Percentiles rank a stretch among this genome's conserved stretches.
Conservation (phyloP, 1,284 basidiomycete genomes). For the Sporisorium scitamineum region DNA sequence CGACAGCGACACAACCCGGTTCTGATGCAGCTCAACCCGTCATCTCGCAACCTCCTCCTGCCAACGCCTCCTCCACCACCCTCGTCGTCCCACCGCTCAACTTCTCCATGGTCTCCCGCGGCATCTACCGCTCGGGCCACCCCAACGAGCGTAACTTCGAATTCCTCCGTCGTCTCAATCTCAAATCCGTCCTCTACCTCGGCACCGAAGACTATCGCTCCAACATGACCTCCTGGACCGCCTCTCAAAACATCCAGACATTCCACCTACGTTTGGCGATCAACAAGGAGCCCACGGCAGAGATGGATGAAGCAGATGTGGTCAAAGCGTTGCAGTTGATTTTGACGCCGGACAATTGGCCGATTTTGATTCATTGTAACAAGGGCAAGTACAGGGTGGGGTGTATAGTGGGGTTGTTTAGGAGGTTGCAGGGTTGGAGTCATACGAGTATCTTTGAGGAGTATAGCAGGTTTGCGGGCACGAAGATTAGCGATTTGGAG, state of each 20-base stretch:
- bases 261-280: slow-evolving; percentile 63
- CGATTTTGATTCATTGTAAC: slow-evolving; percentile 68
- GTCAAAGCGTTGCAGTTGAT: slow-evolving; percentile 52
- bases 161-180: slow-evolving; percentile 60
- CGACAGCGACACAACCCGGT: not conserved
- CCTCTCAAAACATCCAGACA: slow-evolving; percentile 42
- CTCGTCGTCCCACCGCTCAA: slow-evolving; percentile 67
- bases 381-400: slow-evolving; percentile 68
- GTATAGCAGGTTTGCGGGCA: slow-evolving; percentile 64
- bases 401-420: slow-evolving; percentile 60
- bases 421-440: slow-evolving; percentile 66
- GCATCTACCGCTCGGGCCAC: slow-evolving; percentile 66
- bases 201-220: slow-evolving; percentile 65
- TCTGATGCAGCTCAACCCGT: not conserved
- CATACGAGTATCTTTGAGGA: slow-evolving; percentile 68
- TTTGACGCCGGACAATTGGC: slow-evolving; percentile 57
- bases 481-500: slow-evolving; percentile 64
- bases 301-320: slow-evolving; percentile 64
- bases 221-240: slow-evolving; percentile 57
- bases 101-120: slow-evolving; percentile 65
- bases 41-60: not conserved
- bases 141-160: slow-evolving; percentile 68
- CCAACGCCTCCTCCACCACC: slow-evolving; percentile 10
- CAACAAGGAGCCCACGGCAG: slow-evolving; percentile 68
- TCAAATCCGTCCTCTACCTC: slow-evolving; percentile 64